Base-by-base conservation (phyloP, 768 basidiomycete genomes). In the Pisolithus sp. region DNA sequence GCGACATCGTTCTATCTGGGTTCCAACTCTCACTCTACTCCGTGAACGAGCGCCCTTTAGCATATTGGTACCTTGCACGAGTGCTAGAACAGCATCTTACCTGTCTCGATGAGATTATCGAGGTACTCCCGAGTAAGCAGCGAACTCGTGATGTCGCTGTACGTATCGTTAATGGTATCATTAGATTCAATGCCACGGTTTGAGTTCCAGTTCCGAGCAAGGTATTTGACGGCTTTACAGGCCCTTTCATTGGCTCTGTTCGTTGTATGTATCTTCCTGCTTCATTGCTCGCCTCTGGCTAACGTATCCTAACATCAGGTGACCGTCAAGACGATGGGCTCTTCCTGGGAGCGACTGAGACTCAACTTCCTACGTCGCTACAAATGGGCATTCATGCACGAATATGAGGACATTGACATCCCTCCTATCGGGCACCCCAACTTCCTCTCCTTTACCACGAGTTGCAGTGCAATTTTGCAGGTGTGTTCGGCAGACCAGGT, bases 21-120 rank as follows among this genome's bases (percentile, higher is more conserved):
- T 86, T 88, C 55, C 87, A 91, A 63, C 66, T 90, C 20, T 85
- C 87, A 42, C 65, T 93, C 7, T 89, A 90, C 59, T 72, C 79
- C 20, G 65, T 74, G 1, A 78, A 85, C 40, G 90, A 93, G 60
- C 77, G 72, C 31, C 72, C 84, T 0, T 80, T 89, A 54, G 84
- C 88, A 2, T 90, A 91, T 66, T 90, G 87, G 84, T 87, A 87
- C 59, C 69, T 73, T 5, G 62, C 76, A 3, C 74, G 76, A 41
- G 75, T 89, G 3, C 68, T 85, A 1, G 79, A 83, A 18, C 66
- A 66, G 21, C 82, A 89, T 56, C 59, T 86, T 8, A 64, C 67
- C 3, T 77, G 71, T 52, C 64, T 87, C 49, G 81, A 86, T 49
- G 63, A 68, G 15, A 49, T 87, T 41, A 45, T 76, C 15, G 55